Evolutionary conservation across 2,329 filamentous ascomycete species (phyloP), one percentile per base, ranked within the genome.

Genomic region (Ustulina deusta): DNA sequence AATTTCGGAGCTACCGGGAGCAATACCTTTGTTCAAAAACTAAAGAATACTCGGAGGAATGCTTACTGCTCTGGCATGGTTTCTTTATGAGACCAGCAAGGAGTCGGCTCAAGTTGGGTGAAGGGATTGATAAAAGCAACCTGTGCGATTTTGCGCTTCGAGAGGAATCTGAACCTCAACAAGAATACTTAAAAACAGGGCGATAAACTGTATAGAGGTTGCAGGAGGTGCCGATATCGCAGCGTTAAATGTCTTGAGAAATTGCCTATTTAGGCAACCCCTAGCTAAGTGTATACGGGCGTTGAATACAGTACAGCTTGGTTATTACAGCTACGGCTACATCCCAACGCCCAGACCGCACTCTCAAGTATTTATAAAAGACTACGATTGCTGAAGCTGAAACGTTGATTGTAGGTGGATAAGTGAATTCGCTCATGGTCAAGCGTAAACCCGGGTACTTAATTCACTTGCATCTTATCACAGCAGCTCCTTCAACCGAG

Each of bases 51-150:
- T 29, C 17, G 4, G 7, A n/a, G n/a, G 27, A 40, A 38, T 57
- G 6, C 49, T 13, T 57, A 68, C 65, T 68, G 56, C 49, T 68
- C 61, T 40, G 61, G 56, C 65, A 68, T 68, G 32, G 61, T 64
- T 36, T 38, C 36, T 44, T 54, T 34, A 10, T 10, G 17, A 29
- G 34, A 17, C 15, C 36, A 15, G 38, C 1, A 36, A 48, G 10
- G 61, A 32, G 6, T 55, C 11, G 27, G 29, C 22, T 51, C 3
- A 29, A 22, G 22, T 34, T 40, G 34, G 44, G 17, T 20, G 9
- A 52, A 13, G 25, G 9, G 1, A 34, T 29, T 44, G 9, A 34
- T 15, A 59, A 20, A 13, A 32, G 3, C 7, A 40, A 46, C 6
- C 1, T 15, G 11, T n/a, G 22, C 22, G n/a, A 25, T 15, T 42